Percentiles rank a stretch among this genome's conserved stretches.
These are phyloP conservation scores for Lasiosphaeria ovina DNA, from an alignment of 495 filamentous ascomycete species.

Conservation along the genomic window DNA sequence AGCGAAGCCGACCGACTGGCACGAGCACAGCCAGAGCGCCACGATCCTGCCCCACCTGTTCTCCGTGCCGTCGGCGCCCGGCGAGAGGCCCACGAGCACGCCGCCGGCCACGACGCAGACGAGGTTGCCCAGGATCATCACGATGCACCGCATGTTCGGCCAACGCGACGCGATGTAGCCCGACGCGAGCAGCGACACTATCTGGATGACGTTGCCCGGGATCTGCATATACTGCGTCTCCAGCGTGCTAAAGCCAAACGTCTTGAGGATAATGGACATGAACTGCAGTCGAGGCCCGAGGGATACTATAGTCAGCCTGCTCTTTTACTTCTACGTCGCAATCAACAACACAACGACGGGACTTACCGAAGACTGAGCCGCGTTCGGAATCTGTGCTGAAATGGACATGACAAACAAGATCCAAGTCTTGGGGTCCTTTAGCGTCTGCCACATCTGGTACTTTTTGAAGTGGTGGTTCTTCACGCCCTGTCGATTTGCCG, in stretches of 20 bases:
- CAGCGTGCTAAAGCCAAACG: constrained; percentile 65
- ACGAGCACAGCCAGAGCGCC: constrained; percentile 66
- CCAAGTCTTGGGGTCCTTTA: constrained; percentile 69
- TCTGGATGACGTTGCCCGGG: constrained; percentile 62
- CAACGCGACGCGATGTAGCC: constrained; percentile 59
- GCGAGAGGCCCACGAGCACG: constrained; percentile 58
- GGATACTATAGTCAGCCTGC: constrained; percentile 74
- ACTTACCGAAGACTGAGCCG: constrained; percentile 16
- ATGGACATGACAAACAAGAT: constrained; percentile 40
- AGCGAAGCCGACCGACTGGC: constrained; percentile 60
- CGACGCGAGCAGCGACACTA: constrained; percentile 62
- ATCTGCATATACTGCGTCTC: constrained; percentile 72
- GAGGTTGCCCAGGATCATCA: constrained; percentile 62
- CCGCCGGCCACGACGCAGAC: constrained; percentile 68
- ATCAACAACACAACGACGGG: not conserved
- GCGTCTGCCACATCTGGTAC: constrained; percentile 41
- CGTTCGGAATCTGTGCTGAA: constrained; percentile 41
- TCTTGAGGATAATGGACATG: constrained; percentile 47
- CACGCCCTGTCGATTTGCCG: constrained; percentile 58
- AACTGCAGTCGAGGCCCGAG: constrained; percentile 74
- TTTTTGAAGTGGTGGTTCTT: constrained; percentile 59
- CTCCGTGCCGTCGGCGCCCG: constrained; percentile 42
- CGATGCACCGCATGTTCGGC: constrained; percentile 63
- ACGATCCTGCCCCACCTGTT: constrained; percentile 61
- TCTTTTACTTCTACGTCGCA: constrained; percentile 23